Evolutionary conservation across 331 rosid genomes (phyloP).

Genomic region (Malus hybrid): DNA sequence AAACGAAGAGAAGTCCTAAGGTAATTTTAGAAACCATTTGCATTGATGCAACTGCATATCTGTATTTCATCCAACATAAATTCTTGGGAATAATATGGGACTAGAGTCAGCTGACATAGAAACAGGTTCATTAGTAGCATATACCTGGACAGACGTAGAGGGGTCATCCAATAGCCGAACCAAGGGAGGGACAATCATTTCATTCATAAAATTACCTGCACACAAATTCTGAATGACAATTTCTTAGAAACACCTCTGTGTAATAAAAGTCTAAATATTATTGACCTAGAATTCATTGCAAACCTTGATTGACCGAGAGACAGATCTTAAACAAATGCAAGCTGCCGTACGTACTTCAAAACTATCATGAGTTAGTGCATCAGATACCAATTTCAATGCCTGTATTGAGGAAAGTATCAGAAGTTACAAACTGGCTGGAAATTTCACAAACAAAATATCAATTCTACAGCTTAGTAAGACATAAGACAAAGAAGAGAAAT

Average conservation of each 20-base stretch:
- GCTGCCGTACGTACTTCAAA: constrained; percentile 58
- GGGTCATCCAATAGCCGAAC: constrained; percentile 64
- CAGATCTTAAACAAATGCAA: constrained; percentile 73
- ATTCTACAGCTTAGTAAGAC: neutral
- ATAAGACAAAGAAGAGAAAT: neutral
- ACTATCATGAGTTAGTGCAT: constrained; percentile 58
- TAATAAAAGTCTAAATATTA: constrained; percentile 8
- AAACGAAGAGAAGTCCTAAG: neutral
- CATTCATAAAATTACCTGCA: constrained; percentile 75
- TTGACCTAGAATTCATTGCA: constrained; percentile 11
- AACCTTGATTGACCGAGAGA: constrained; percentile 80
- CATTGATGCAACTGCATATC: neutral
- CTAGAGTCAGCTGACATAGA: neutral
- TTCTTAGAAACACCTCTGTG: constrained; percentile 20
- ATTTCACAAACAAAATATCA: neutral
- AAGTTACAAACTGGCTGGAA: neutral
- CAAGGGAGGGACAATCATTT: constrained; percentile 52
- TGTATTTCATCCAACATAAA: neutral
- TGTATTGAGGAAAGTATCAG: constrained; percentile 23
- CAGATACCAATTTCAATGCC: constrained; percentile 45
- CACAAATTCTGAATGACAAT: constrained; percentile 58
- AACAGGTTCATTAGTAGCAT: constrained; percentile 1
- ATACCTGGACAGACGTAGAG: constrained; percentile 68
- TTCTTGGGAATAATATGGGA: neutral
- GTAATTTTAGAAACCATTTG: neutral